These are phyloP conservation scores for Bryum argenteum DNA, from an alignment of 225 moss, liverwort and hornwort species.

Conservation along the genomic window DNA sequence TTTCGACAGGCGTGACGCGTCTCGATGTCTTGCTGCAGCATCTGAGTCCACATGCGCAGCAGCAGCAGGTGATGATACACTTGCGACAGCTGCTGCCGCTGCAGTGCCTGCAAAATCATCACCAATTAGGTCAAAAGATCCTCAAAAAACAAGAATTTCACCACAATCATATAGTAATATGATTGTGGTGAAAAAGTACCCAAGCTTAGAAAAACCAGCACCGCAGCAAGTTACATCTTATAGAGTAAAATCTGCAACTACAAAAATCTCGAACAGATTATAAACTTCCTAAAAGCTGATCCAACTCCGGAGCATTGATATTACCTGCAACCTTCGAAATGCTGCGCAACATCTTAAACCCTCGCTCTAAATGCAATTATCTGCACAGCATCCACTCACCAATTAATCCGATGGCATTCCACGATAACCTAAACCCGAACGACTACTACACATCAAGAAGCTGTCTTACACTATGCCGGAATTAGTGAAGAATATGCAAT, in stretches of 20 bases:
- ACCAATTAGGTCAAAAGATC: not conserved
- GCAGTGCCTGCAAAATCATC: slow-evolving; percentile 51
- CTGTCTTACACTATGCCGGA: too few relatives aligned
- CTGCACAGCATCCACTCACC: slow-evolving; percentile 27
- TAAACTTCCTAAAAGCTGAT: not conserved
- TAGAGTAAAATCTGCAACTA: not conserved
- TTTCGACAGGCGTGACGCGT: slow-evolving; percentile 60
- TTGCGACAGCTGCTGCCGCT: slow-evolving; percentile 67
- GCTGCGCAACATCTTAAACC: slow-evolving; percentile 69
- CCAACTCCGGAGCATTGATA: not conserved
- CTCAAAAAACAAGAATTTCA: too few relatives aligned
- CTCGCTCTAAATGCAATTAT: slow-evolving; percentile 13
- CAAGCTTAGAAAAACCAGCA: not conserved
- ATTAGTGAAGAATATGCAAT: not conserved
- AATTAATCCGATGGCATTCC: slow-evolving; percentile 3
- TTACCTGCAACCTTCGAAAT: slow-evolving; percentile 78
- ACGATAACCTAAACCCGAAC: not conserved
- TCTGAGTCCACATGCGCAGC: slow-evolving; percentile 67
- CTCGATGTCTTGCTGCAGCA: slow-evolving; percentile 54
- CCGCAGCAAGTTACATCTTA: not conserved
- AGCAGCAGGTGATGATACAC: slow-evolving; percentile 60
- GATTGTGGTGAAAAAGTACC: too few relatives aligned
- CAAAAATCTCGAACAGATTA: not conserved
- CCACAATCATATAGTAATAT: too few relatives aligned
- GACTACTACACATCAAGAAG: too few relatives aligned